Conservation (phyloP, 176 grass and related monocot species). For the Secale cereale region DNA sequence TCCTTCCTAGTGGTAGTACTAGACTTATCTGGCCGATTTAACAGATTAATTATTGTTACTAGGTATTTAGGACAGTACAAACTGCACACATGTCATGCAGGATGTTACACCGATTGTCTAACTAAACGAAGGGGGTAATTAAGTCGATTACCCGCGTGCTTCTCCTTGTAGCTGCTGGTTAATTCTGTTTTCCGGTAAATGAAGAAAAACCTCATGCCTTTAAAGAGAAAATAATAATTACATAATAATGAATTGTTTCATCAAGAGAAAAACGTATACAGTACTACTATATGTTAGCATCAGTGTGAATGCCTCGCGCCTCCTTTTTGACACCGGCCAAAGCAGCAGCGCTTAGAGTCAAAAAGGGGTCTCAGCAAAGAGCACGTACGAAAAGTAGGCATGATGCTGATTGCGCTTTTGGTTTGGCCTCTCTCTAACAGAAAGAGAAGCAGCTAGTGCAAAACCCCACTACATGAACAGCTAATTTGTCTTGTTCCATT, state of each 20-base stretch:
- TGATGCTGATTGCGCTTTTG: neutral
- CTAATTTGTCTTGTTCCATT: constrained; percentile 1
- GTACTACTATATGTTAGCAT: too few species aligned
- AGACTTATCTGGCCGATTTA: neutral
- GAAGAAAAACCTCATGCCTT: neutral
- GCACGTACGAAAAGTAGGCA: neutral
- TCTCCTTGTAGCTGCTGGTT: neutral
- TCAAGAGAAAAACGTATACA: too few species aligned
- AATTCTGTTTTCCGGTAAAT: neutral
- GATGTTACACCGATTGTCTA: neutral
- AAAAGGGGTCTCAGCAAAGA: neutral
- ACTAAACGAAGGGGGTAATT: neutral
- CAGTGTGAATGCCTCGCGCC: neutral
- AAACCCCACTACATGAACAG: neutral
- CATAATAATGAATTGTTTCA: too few species aligned
- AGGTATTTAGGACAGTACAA: neutral
- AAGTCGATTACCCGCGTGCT: neutral
- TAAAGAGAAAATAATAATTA: too few species aligned
- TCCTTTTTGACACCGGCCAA: neutral
- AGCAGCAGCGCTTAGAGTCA: neutral
- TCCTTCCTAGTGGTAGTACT: neutral
- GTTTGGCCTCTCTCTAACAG: neutral
- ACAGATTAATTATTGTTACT: neutral
- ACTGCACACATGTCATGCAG: neutral
- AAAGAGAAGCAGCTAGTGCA: neutral